Percentiles rank a stretch among this genome's conserved stretches.
Evolutionary conservation across 2,329 filamentous ascomycete species (phyloP).

Genomic region (Fusarium sororula): DNA sequence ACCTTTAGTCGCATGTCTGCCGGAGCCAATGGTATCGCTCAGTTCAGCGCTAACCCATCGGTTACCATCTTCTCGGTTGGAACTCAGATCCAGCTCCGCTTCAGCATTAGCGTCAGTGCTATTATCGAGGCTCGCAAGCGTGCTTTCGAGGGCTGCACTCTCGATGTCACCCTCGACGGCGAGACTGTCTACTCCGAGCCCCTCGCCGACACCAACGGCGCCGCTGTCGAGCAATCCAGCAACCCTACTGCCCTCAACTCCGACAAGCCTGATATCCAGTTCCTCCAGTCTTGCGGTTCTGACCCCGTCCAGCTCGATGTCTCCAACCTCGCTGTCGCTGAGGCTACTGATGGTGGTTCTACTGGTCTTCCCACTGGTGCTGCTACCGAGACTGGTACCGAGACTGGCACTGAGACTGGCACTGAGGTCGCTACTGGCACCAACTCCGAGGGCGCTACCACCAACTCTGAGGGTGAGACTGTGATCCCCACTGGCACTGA

Average conservation of each 20-base stretch:
- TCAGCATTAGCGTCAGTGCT: neutral
- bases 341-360: neutral
- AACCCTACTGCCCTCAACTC: accelerated
- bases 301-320: neutral
- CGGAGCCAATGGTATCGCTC: neutral
- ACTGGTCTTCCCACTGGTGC: neutral
- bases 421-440: neutral
- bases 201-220: neutral
- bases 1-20: neutral
- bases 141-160: neutral
- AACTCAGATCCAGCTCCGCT: neutral
- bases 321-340: constrained; percentile 8
- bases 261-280: neutral
- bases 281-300: constrained; percentile 16
- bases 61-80: too few species aligned
- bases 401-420: constrained; percentile 35
- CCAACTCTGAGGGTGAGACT: constrained; percentile 10
- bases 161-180: constrained; percentile 1
- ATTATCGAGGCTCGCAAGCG: neutral
- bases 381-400: constrained; percentile 28
- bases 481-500: neutral
- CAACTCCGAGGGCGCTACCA: neutral
- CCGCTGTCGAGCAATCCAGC: neutral
- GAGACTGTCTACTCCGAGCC: neutral
- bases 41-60: neutral